phyloP scores from a whole-genome alignment of 257 asterid genomes.

The Striga asiatica region DNA sequence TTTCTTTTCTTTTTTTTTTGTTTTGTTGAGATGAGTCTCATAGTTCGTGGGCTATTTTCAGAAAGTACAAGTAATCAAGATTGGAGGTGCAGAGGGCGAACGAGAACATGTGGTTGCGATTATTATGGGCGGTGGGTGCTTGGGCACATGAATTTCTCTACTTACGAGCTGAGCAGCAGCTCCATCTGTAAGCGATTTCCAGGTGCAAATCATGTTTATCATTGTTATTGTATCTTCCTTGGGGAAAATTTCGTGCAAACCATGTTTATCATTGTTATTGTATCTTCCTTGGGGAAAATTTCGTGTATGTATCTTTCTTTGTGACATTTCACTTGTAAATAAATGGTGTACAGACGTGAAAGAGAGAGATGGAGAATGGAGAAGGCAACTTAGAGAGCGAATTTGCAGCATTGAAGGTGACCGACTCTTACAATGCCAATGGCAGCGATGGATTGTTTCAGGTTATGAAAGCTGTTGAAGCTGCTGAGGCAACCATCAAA shows the following conservation, averaged over 20 bases:
- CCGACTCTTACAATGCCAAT: slow-evolving; percentile 33
- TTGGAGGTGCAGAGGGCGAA: too few relatives aligned
- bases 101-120: too few relatives aligned
- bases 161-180: too few relatives aligned
- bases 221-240: background rate
- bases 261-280: background rate
- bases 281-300: background rate
- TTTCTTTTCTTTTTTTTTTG: too few relatives aligned
- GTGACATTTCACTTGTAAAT: background rate
- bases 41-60: too few relatives aligned
- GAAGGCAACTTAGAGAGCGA: slow-evolving; percentile 39
- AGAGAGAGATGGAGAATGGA: slow-evolving; percentile 58
- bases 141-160: too few relatives aligned
- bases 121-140: too few relatives aligned
- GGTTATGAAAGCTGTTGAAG: slow-evolving; percentile 95
- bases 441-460: slow-evolving; percentile 68
- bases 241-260: background rate
- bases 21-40: too few relatives aligned
- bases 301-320: background rate
- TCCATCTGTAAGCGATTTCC: too few relatives aligned
- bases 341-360: background rate
- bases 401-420: slow-evolving; percentile 46
- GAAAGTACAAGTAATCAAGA: too few relatives aligned
- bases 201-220: background rate
- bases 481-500: slow-evolving; percentile 87